phyloP scores from a whole-genome alignment of 2,329 filamentous ascomycete species.

The Zalaria obscura region DNA sequence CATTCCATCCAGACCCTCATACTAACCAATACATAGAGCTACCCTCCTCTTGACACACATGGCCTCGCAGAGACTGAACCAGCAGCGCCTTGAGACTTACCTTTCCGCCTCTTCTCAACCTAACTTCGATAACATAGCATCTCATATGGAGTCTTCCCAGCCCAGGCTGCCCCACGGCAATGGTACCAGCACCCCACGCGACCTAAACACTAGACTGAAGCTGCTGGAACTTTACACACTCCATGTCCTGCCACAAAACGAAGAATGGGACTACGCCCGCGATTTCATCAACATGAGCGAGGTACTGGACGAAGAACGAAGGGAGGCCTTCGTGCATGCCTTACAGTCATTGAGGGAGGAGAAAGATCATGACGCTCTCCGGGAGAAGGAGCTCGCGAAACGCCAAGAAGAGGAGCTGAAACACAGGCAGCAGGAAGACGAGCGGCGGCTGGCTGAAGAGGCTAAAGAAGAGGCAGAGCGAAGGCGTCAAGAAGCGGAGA shows the following conservation, averaged over 20 bases:
- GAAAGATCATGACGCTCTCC: conserved; percentile 55
- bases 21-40: conserved; percentile 41
- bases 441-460: conserved; percentile 21
- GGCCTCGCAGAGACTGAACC: conserved; percentile 67
- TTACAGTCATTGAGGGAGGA: conserved; percentile 75
- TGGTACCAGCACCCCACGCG: conserved; percentile 63
- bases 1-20: neutral
- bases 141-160: conserved; percentile 40
- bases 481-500: conserved; percentile 20
- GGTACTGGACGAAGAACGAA: conserved; percentile 79
- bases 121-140: conserved; percentile 51
- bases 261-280: conserved; percentile 89
- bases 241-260: conserved; percentile 83
- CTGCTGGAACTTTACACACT: conserved; percentile 91
- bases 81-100: conserved; percentile 77
- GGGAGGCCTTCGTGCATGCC: conserved; percentile 77
- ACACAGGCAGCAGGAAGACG: conserved; percentile 29
- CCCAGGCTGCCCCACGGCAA: conserved; percentile 11
- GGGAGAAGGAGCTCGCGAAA: conserved; percentile 48
- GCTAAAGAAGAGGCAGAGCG: conserved; percentile 23
- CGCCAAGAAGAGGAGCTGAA: conserved; percentile 36
- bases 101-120: conserved; percentile 64
- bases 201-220: conserved; percentile 73
- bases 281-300: conserved; percentile 82
- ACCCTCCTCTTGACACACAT: conserved; percentile 87